A percentile compares a stretch with the other conserved stretches of the same genome.
These are phyloP conservation scores for Globisporangium paddicum DNA, from an alignment of 352 stramenopile genomes.

Conservation along the genomic window DNA sequence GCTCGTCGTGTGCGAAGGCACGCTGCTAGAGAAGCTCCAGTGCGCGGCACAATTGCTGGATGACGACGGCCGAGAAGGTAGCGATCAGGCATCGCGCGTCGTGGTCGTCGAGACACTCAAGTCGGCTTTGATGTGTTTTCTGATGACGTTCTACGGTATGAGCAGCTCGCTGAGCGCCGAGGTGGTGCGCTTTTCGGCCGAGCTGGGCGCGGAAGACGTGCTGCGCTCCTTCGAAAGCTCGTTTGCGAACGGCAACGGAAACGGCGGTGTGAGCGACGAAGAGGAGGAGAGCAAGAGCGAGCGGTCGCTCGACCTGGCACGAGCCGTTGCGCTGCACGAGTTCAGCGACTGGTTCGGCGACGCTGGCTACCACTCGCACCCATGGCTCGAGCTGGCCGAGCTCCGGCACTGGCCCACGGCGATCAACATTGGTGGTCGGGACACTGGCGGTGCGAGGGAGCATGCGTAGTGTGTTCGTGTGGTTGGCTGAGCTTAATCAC, in stretches of 20 bases:
- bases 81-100: slow-evolving; percentile 23
- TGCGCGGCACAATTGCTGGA: slow-evolving; percentile 36
- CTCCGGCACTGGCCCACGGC: slow-evolving; percentile 73
- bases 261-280: slow-evolving; percentile 15
- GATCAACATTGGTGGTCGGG: slow-evolving; percentile 53
- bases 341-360: slow-evolving; percentile 82
- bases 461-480: background rate
- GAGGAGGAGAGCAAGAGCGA: slow-evolving; percentile 22
- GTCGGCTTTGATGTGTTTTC: slow-evolving; percentile 61
- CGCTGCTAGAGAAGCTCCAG: slow-evolving; percentile 50
- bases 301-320: slow-evolving; percentile 26
- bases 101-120: slow-evolving; percentile 58
- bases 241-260: slow-evolving; percentile 3
- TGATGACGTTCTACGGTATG: slow-evolving; percentile 84
- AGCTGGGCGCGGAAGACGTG: slow-evolving; percentile 65
- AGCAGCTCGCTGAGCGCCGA: slow-evolving; percentile 72
- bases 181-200: slow-evolving; percentile 61
- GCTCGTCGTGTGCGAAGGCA: slow-evolving; percentile 63
- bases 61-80: slow-evolving; percentile 21
- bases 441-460: background rate
- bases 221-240: slow-evolving; percentile 45
- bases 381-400: slow-evolving; percentile 78
- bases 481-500: too few relatives aligned
- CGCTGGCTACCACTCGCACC: slow-evolving; percentile 49
- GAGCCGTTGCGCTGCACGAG: slow-evolving; percentile 45